These are phyloP conservation scores for Boletellus deceptivus DNA, from an alignment of 1,284 basidiomycete species.

Conservation along the genomic window DNA sequence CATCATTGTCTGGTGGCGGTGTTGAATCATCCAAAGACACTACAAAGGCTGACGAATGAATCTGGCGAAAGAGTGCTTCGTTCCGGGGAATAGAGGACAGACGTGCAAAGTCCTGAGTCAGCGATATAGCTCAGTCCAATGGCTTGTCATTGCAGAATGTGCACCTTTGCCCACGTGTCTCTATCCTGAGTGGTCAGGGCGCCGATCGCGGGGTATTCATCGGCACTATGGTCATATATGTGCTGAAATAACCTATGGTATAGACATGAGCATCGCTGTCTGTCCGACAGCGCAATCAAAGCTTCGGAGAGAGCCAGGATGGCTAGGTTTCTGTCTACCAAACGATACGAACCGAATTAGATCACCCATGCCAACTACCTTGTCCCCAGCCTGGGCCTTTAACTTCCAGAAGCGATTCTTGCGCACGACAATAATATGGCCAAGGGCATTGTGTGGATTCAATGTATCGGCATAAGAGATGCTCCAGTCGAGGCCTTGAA, in stretches of 20 bases:
- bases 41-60: conserved; percentile 82
- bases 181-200: conserved; percentile 76
- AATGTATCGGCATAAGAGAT: conserved; percentile 63
- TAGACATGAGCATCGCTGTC: background rate
- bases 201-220: conserved; percentile 73
- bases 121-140: background rate
- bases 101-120: conserved; percentile 57
- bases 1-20: conserved; percentile 35
- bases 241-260: conserved; percentile 66
- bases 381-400: conserved; percentile 52
- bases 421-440: conserved; percentile 76
- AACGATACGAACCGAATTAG: conserved; percentile 52
- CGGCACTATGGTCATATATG: conserved; percentile 64
- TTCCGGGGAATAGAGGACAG: conserved; percentile 61
- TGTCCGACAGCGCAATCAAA: background rate
- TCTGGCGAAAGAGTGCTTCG: conserved; percentile 59
- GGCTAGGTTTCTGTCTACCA: background rate
- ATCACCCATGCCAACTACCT: conserved; percentile 67
- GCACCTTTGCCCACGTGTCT: conserved; percentile 81
- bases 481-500: conserved; percentile 72
- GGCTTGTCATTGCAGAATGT: background rate
- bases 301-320: background rate
- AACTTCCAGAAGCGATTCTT: conserved; percentile 80
- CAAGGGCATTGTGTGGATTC: conserved; percentile 57
- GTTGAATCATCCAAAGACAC: conserved; percentile 74